Base-by-base conservation (phyloP, 2,329 filamentous ascomycete genomes). In the Paramyrothecium roridum region DNA sequence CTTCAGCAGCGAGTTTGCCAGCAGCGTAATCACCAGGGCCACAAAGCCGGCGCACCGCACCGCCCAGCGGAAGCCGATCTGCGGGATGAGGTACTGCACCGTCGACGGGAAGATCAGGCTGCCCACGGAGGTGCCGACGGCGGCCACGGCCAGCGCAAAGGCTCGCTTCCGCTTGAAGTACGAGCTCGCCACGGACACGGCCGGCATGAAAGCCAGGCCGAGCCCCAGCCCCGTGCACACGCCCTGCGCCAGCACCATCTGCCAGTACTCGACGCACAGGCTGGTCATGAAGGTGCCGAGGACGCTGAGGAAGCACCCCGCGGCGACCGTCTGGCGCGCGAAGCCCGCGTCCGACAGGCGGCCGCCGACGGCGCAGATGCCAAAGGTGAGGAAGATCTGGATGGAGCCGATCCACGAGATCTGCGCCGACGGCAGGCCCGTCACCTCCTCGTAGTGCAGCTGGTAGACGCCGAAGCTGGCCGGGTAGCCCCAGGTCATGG, bases 11-110 rank as follows among this genome's bases (percentile, higher is more conserved):
- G 80, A 67, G 1, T 72, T 67, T 13, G 71, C 74, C 0, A 75
- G 59, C 1, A 67, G 54, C 21, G 78, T 69, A 10, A 80, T 79
- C 1, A 66, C 72, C 8, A 85, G 69, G 49, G 77, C 78, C 34
- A 91, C 78, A 62, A 91, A 88, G 0, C 80, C 88, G 1, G 89
- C 75, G 11, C 84, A 79, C 8, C 89, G 75, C 3, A 86, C 84
- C 0, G 85, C 79, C 84, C 86, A 88, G 0, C 75, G 72, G 60
- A 88, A 89, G 1, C 85, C 85, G 30, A 88, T 74, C 17, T 71
- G 66, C 0, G 82, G 81, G 8, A 84, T 74, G 19, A 88, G 70
- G 50, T 81, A 77, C 61, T 84, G 77, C 63, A 88, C 80, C 17
- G 77, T 74, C 12, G 81, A 74, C 0, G 84, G 82, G 59, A 83